Evolutionary conservation across 2,329 filamentous ascomycete species (phyloP).

Genomic region (Emmonsiellopsis sp.): DNA sequence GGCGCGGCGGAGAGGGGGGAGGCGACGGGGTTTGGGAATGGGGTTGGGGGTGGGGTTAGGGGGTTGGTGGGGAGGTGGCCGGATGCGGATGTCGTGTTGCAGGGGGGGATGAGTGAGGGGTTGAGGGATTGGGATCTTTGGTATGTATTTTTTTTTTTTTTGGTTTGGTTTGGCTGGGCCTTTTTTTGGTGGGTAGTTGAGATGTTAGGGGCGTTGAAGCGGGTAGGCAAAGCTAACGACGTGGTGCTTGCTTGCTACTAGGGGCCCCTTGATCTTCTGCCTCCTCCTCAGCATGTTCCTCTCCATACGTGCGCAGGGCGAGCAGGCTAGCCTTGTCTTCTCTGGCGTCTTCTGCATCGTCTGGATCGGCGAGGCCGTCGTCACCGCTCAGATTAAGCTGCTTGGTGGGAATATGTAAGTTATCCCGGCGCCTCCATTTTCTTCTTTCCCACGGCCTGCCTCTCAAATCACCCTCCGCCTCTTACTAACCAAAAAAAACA

Average conservation of each 20-base stretch:
- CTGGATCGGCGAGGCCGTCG: constrained; percentile 92
- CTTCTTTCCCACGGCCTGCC: neutral
- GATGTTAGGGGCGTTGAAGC: constrained; percentile 1
- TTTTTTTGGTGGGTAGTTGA: constrained; percentile 3
- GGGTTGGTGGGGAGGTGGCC: constrained; percentile 55
- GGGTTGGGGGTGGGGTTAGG: constrained; percentile 41
- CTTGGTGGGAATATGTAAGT: constrained; percentile 93
- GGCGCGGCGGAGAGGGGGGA: constrained; percentile 50
- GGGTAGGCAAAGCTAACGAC: neutral
- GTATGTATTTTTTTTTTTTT: constrained; percentile 28
- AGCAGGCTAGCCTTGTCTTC: constrained; percentile 84
- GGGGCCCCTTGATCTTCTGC: constrained; percentile 91
- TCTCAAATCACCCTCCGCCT: neutral
- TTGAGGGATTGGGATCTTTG: constrained; percentile 96
- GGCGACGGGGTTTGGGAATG: constrained; percentile 28
- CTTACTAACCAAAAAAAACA: constrained; percentile 10
- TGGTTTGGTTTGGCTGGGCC: neutral
- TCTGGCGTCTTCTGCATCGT: constrained; percentile 94
- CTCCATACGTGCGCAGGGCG: constrained; percentile 66
- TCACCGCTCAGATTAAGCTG: constrained; percentile 96
- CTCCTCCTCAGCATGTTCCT: constrained; percentile 78
- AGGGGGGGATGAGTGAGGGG: constrained; percentile 74
- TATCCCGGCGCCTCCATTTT: neutral
- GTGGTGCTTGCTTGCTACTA: constrained; percentile 16
- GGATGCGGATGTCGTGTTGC: constrained; percentile 55